Conservation (phyloP, 2,329 filamentous ascomycete species). For the Aspergillus sp. region DNA sequence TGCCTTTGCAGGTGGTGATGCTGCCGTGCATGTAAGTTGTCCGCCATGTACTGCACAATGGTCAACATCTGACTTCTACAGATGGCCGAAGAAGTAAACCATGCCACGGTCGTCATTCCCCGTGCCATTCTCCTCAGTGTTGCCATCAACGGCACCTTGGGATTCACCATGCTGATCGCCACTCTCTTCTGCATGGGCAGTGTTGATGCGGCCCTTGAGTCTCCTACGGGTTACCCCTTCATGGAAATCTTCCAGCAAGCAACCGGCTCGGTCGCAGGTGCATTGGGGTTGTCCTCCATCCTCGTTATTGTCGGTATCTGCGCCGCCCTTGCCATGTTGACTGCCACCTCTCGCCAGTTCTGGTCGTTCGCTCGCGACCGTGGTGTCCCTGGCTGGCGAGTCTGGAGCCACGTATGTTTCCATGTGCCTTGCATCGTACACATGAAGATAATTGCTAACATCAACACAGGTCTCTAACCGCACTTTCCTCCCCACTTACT, state of each 20-base stretch:
- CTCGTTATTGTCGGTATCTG: slow-evolving; percentile 33
- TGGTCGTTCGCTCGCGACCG: slow-evolving; percentile 32
- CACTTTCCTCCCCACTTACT: slow-evolving; percentile 30
- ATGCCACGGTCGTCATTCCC: slow-evolving; percentile 40
- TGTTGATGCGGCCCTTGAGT: slow-evolving; percentile 27
- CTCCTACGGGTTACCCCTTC: slow-evolving; percentile 37
- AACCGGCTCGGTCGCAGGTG: slow-evolving; percentile 29
- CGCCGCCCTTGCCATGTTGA: slow-evolving; percentile 36
- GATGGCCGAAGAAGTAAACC: slow-evolving; percentile 44
- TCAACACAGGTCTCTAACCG: slow-evolving; percentile 21
- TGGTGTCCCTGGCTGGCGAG: slow-evolving; percentile 29
- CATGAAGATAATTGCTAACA: too few relatives aligned
- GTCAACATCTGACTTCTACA: not conserved
- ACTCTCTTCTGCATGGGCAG: slow-evolving; percentile 43
- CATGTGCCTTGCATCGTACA: too few relatives aligned
- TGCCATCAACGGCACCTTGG: slow-evolving; percentile 39
- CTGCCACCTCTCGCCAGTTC: slow-evolving; percentile 49
- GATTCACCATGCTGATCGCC: slow-evolving; percentile 41
- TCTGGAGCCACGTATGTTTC: slow-evolving; percentile 29
- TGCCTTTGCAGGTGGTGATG: slow-evolving; percentile 41
- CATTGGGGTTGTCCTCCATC: slow-evolving; percentile 28
- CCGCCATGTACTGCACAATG: not conserved
- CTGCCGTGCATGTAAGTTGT: slow-evolving; percentile 41
- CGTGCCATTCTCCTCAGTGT: slow-evolving; percentile 39
- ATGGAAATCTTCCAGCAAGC: slow-evolving; percentile 37